Evolutionary conservation across 345 rosid species (phyloP).

Genomic region (Pugionium dolabratum): DNA sequence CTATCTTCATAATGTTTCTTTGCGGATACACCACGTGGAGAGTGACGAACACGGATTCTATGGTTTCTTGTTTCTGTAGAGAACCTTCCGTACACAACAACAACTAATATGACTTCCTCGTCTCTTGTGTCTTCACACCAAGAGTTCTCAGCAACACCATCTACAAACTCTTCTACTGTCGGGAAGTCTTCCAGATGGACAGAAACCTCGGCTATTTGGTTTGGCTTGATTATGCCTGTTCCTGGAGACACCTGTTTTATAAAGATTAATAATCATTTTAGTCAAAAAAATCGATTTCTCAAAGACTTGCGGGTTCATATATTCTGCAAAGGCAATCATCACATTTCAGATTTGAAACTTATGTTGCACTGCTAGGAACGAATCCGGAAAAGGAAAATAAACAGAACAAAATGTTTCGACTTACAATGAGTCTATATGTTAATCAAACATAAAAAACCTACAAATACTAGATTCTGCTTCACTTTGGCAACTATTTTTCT

Average conservation of each 20-base stretch:
- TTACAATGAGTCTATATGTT: too few relatives aligned
- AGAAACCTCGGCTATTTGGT: constrained; percentile 53
- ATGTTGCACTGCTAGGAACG: too few relatives aligned
- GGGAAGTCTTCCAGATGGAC: constrained; percentile 68
- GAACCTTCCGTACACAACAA: constrained; percentile 62
- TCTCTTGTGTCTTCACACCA: constrained; percentile 75
- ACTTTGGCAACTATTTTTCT: too few relatives aligned
- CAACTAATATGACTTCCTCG: constrained; percentile 61
- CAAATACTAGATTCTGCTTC: too few relatives aligned
- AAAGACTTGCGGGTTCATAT: too few relatives aligned
- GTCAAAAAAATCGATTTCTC: too few relatives aligned
- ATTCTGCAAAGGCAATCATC: too few relatives aligned
- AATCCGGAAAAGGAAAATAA: too few relatives aligned
- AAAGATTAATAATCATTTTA: too few relatives aligned
- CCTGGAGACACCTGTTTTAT: constrained; percentile 61
- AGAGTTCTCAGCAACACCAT: constrained; percentile 69
- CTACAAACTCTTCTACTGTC: constrained; percentile 61
- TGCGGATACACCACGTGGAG: constrained; percentile 45
- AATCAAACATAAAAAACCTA: too few relatives aligned
- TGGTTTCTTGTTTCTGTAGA: constrained; percentile 61
- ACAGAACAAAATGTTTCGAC: too few relatives aligned
- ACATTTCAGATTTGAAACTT: too few relatives aligned
- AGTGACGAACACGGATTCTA: constrained; percentile 70
- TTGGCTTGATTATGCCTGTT: constrained; percentile 61
- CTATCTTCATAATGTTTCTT: constrained; percentile 34